Evolutionary conservation across 768 basidiomycete genomes (phyloP).

Genomic region (Leccinellum luteum): DNA sequence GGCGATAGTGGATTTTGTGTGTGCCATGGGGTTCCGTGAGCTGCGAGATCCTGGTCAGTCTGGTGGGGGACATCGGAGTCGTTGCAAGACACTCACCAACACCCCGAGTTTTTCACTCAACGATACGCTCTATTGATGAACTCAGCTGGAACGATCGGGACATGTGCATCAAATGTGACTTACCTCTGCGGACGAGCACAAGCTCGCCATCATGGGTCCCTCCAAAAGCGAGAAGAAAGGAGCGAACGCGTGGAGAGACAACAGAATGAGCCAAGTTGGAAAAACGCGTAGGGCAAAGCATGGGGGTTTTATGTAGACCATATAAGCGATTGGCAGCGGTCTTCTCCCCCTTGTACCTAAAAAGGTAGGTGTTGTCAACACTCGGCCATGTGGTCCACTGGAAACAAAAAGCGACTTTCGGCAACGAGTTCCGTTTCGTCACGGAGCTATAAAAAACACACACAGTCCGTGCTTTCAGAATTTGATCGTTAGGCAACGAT

Average conservation of each 20-base stretch:
- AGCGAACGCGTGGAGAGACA: not conserved
- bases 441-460: constrained; percentile 14
- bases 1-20: constrained; percentile 63
- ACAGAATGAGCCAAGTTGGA: not conserved
- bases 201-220: constrained; percentile 19
- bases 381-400: constrained; percentile 9
- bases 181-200: constrained; percentile 31
- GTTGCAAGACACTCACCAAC: constrained; percentile 11
- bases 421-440: constrained; percentile 12
- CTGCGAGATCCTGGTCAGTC: constrained; percentile 13
- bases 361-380: constrained; percentile 30
- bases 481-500: not conserved
- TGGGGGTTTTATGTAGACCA: constrained; percentile 13
- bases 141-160: not conserved
- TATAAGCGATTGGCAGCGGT: constrained; percentile 11
- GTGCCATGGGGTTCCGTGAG: constrained; percentile 42
- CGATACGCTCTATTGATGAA: constrained; percentile 22
- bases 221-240: not conserved
- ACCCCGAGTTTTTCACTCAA: constrained; percentile 15
- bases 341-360: constrained; percentile 27
- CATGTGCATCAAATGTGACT: constrained; percentile 1
- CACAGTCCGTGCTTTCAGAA: constrained; percentile 1
- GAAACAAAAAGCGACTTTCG: constrained; percentile 25
- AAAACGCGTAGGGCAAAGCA: constrained; percentile 7
- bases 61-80: not conserved